phyloP scores from a whole-genome alignment of 1,284 basidiomycete genomes.

The Pseudozyma pruni region DNA sequence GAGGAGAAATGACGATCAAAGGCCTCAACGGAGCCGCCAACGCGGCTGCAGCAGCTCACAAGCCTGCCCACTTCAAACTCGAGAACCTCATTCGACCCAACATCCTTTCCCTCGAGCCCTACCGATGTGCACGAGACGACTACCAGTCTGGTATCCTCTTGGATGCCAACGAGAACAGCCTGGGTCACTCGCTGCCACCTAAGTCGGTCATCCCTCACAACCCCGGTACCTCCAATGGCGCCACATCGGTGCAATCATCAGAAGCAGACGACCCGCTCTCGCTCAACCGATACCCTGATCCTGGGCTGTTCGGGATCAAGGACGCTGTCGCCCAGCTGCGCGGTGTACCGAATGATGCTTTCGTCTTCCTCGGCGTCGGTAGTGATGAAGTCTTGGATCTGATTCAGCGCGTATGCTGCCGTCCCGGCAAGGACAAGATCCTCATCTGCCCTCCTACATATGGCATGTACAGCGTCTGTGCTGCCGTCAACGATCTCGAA shows the following conservation, averaged over 20 bases:
- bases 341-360: slow-evolving; percentile 62
- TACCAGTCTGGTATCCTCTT: slow-evolving; percentile 92
- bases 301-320: slow-evolving; percentile 83
- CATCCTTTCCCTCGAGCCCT: slow-evolving; percentile 89
- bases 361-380: slow-evolving; percentile 94
- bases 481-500: slow-evolving; percentile 91
- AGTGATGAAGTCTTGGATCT: slow-evolving; percentile 97
- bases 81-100: slow-evolving; percentile 81
- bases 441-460: slow-evolving; percentile 84
- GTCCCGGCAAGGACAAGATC: slow-evolving; percentile 80
- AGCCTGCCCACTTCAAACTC: slow-evolving; percentile 67
- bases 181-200: slow-evolving; percentile 82
- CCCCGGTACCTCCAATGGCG: slow-evolving; percentile 17
- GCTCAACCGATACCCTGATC: slow-evolving; percentile 87
- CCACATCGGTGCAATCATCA: slow-evolving; percentile 17
- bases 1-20: slow-evolving; percentile 46
- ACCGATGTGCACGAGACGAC: slow-evolving; percentile 95
- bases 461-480: slow-evolving; percentile 96
- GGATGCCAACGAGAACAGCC: slow-evolving; percentile 96
- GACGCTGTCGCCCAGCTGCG: slow-evolving; percentile 76
- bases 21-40: slow-evolving; percentile 35
- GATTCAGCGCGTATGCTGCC: slow-evolving; percentile 87
- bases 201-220: slow-evolving; percentile 50
- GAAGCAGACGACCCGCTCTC: slow-evolving; percentile 68
- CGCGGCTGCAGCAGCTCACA: slow-evolving; percentile 48